Percentiles rank a stretch among this genome's conserved stretches.
These are phyloP conservation scores for Taxillus chinensis DNA, from an alignment of 164 flowering plant genomes.

Conservation along the genomic window DNA sequence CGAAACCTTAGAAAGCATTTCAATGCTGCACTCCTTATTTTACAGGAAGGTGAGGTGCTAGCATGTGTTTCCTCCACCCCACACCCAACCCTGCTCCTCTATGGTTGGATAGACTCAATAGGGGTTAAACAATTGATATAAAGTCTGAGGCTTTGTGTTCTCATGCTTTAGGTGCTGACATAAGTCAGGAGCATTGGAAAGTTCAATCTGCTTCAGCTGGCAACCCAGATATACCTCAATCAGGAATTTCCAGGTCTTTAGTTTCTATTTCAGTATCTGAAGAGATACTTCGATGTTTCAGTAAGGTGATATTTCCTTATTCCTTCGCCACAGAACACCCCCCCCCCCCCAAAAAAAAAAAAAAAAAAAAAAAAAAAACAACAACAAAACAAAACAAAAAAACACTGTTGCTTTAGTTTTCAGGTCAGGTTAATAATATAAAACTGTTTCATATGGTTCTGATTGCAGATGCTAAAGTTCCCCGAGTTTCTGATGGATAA, in stretches of 20 bases:
- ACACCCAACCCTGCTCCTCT: too few relatives aligned
- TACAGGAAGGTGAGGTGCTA: slow-evolving; percentile 42
- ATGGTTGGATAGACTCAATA: slow-evolving; percentile 3
- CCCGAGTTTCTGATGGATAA: slow-evolving; percentile 34
- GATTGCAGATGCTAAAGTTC: slow-evolving; percentile 48
- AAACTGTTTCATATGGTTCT: neutral
- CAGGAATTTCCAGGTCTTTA: slow-evolving; percentile 29
- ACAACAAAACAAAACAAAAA: too few relatives aligned
- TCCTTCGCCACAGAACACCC: neutral
- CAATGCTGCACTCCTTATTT: slow-evolving; percentile 29
- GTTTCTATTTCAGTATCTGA: slow-evolving; percentile 32
- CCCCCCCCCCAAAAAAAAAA: neutral
- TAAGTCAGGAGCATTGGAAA: slow-evolving; percentile 60
- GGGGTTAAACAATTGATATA: neutral
- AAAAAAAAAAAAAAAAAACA: neutral
- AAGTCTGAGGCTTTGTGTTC: neutral
- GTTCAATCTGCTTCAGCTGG: slow-evolving; percentile 45
- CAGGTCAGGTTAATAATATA: too few relatives aligned
- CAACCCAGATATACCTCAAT: slow-evolving; percentile 36
- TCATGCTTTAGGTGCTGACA: slow-evolving; percentile 34
- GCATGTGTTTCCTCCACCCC: neutral
- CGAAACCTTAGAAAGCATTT: slow-evolving; percentile 49
- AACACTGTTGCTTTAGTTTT: neutral
- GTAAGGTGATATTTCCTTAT: slow-evolving; percentile 34
- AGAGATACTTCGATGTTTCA: slow-evolving; percentile 54